phyloP scores from a whole-genome alignment of 2,329 filamentous ascomycete genomes.

The Albophoma yamanashiensis region DNA sequence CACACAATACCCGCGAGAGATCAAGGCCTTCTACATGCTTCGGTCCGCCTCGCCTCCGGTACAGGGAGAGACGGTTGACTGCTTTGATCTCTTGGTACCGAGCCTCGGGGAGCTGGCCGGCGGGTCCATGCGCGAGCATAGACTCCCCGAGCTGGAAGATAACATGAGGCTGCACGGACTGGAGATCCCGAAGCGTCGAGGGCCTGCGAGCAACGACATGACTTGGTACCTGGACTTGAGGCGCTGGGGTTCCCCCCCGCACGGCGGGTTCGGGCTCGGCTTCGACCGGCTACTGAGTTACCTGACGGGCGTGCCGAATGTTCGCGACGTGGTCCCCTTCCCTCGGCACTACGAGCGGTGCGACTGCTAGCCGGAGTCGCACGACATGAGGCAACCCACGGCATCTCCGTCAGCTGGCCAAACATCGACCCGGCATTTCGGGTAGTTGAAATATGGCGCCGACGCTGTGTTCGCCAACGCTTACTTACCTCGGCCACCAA shows the following conservation, averaged over 20 bases:
- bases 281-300: constrained; percentile 84
- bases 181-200: constrained; percentile 23
- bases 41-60: constrained; percentile 19
- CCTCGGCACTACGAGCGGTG: constrained; percentile 61
- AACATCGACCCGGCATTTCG: neutral
- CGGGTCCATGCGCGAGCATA: constrained; percentile 81
- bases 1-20: constrained; percentile 77
- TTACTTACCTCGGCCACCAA: neutral
- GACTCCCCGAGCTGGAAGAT: constrained; percentile 52
- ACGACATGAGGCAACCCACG: neutral
- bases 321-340: constrained; percentile 79
- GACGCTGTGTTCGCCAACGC: constrained; percentile 2
- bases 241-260: constrained; percentile 82
- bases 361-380: constrained; percentile 34
- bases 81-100: constrained; percentile 82
- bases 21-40: constrained; percentile 79
- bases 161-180: constrained; percentile 64
- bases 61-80: constrained; percentile 56
- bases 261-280: constrained; percentile 83
- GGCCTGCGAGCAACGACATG: constrained; percentile 28
- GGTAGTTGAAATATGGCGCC: neutral
- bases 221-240: constrained; percentile 86
- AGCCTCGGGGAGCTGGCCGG: constrained; percentile 80
- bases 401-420: neutral
- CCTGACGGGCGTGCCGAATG: constrained; percentile 67